These are phyloP conservation scores for Diaporthe destruens DNA, from an alignment of 2,329 filamentous ascomycete species.

Conservation along the genomic window DNA sequence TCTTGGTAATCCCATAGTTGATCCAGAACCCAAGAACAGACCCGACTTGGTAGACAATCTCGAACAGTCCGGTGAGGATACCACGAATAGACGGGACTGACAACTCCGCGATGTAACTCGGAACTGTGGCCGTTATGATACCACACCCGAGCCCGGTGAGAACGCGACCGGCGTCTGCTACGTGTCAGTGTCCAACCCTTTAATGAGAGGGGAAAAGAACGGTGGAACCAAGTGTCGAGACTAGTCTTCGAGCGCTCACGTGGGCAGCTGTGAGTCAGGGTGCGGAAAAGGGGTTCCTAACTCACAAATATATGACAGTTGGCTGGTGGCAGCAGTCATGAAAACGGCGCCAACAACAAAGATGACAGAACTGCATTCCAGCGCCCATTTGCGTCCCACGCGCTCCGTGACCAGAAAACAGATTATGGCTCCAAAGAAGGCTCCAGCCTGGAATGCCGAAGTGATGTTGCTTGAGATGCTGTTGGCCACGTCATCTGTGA, in stretches of 20 bases:
- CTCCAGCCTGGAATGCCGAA: constrained; percentile 61
- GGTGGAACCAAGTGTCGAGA: constrained; percentile 43
- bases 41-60: constrained; percentile 67
- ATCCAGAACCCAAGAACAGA: constrained; percentile 65
- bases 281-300: constrained; percentile 54
- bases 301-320: constrained; percentile 58
- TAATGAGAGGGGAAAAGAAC: constrained; percentile 57
- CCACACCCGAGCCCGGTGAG: constrained; percentile 69
- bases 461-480: constrained; percentile 62
- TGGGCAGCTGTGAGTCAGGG: too few relatives aligned
- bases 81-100: constrained; percentile 70
- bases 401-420: constrained; percentile 61
- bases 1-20: constrained; percentile 58
- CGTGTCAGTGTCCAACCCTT: constrained; percentile 55
- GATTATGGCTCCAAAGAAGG: constrained; percentile 65
- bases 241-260: neutral
- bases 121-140: constrained; percentile 69
- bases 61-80: constrained; percentile 66
- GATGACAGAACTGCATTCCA: constrained; percentile 59
- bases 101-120: constrained; percentile 73
- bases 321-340: constrained; percentile 56
- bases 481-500: constrained; percentile 52
- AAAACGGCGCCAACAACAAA: constrained; percentile 60
- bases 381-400: constrained; percentile 63
- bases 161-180: constrained; percentile 68